A percentile compares a stretch with the other conserved stretches of the same genome.
These are phyloP conservation scores for Pittosporum tobira DNA, from an alignment of 129 eudicot genomes.

Conservation along the genomic window DNA sequence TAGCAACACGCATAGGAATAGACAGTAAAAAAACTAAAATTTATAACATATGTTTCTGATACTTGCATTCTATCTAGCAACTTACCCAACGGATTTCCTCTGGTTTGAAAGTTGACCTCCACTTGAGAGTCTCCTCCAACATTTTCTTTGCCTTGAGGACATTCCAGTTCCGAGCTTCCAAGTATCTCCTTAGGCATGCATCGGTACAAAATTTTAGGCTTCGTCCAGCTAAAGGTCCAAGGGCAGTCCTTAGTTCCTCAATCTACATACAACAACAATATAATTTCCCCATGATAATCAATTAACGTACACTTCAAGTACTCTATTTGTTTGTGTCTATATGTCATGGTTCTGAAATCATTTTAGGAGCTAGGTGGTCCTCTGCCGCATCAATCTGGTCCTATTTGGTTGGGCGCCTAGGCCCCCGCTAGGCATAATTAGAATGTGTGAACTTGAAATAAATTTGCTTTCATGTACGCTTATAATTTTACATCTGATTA, in stretches of 20 bases:
- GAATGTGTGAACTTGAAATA: too few relatives aligned
- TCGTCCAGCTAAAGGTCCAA: constrained; percentile 75
- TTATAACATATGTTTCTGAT: too few relatives aligned
- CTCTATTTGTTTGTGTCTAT: not conserved
- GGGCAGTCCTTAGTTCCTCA: constrained; percentile 51
- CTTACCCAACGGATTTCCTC: constrained; percentile 93
- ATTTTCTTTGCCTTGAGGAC: constrained; percentile 75
- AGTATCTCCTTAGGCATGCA: constrained; percentile 71
- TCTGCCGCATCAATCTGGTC: too few relatives aligned
- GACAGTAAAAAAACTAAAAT: not conserved
- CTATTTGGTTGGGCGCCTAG: too few relatives aligned
- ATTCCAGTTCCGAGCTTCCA: constrained; percentile 87
- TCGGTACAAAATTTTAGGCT: constrained; percentile 55
- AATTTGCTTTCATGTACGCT: too few relatives aligned
- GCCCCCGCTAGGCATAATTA: too few relatives aligned
- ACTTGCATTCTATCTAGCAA: not conserved
- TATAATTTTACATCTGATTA: too few relatives aligned
- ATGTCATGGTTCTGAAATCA: too few relatives aligned
- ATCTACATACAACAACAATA: constrained; percentile 27
- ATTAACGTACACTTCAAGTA: not conserved
- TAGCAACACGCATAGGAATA: not conserved
- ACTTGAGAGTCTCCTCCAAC: constrained; percentile 76
- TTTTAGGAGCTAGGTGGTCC: too few relatives aligned
- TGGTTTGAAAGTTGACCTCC: constrained; percentile 81
- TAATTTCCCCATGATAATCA: not conserved